These are phyloP conservation scores for Blastocystis sp. DNA, from an alignment of 352 stramenopile species.

Conservation along the genomic window DNA sequence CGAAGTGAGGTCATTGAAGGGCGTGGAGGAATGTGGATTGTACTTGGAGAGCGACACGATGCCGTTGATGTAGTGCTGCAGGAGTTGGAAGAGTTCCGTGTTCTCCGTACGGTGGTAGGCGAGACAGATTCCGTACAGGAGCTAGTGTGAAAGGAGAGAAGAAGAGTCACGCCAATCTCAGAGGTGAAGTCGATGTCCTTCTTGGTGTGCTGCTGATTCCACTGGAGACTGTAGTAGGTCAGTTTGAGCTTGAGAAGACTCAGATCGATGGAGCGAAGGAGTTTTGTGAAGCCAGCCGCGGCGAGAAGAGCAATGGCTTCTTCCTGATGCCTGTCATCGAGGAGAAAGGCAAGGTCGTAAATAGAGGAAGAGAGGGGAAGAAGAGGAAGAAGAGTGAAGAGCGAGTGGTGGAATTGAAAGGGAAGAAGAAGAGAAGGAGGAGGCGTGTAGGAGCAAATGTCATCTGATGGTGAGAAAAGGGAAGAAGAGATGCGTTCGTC, in stretches of 20 bases:
- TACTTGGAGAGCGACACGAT: not conserved
- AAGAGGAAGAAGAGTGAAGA: not conserved
- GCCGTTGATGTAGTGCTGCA: not conserved
- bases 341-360: not conserved
- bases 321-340: constrained; percentile 11
- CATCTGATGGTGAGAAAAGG: not conserved
- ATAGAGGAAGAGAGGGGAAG: not conserved
- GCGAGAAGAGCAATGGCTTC: constrained; percentile 1
- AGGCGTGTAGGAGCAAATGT: constrained; percentile 15
- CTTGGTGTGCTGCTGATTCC: not conserved
- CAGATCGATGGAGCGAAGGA: not conserved
- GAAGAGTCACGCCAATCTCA: not conserved
- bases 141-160: not conserved
- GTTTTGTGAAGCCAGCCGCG: not conserved
- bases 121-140: not conserved
- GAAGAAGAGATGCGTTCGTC: not conserved
- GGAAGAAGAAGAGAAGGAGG: not conserved
- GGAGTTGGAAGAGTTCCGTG: not conserved
- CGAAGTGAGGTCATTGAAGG: not conserved
- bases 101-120: not conserved
- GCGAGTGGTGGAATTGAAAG: not conserved
- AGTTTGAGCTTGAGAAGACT: constrained; percentile 11
- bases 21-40: not conserved
- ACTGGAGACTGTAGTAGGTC: not conserved
- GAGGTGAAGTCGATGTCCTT: not conserved